These are phyloP conservation scores for Metschnikowia lunata DNA, from an alignment of 805 yeast species.

Conservation along the genomic window DNA sequence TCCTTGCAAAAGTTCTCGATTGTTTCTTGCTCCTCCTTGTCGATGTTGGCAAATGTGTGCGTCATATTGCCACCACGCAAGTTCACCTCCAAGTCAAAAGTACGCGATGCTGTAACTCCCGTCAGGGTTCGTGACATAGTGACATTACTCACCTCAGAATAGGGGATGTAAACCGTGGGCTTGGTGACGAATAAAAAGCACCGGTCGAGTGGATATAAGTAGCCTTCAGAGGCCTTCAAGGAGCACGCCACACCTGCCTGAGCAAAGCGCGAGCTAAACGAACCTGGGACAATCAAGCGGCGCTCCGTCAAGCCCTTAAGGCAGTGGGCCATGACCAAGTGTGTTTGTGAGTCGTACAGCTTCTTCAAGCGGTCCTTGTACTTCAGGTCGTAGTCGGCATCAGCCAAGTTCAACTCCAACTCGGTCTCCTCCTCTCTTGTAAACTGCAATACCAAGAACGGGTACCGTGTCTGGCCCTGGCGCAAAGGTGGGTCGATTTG, in stretches of 20 bases:
- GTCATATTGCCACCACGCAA: conserved; percentile 59
- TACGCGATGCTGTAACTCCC: conserved; percentile 72
- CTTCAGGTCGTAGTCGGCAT: conserved; percentile 70
- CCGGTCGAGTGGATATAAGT: conserved; percentile 87
- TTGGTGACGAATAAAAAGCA: conserved; percentile 88
- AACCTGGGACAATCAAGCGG: conserved; percentile 79
- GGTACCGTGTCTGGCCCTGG: conserved; percentile 97
- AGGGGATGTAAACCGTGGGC: conserved; percentile 90
- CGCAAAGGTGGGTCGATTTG: conserved; percentile 96
- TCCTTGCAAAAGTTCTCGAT: conserved; percentile 73
- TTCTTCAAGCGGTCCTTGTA: conserved; percentile 73
- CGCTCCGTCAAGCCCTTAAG: conserved; percentile 87
- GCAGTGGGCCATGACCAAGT: conserved; percentile 81
- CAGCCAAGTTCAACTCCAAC: conserved; percentile 79
- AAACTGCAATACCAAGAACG: conserved; percentile 87
- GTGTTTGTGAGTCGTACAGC: conserved; percentile 78
- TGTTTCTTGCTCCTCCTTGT: conserved; percentile 80
- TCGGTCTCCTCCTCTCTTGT: conserved; percentile 87
- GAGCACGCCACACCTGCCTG: conserved; percentile 90
- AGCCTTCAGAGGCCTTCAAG: conserved; percentile 92
- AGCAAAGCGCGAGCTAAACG: conserved; percentile 67
- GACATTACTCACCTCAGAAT: conserved; percentile 69
- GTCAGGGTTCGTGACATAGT: conserved; percentile 85
- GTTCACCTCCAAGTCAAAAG: conserved; percentile 84
- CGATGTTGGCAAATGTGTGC: conserved; percentile 83